Evolutionary conservation across 345 rosid genomes (phyloP).

Genomic region (Cochlearia excelsa): DNA sequence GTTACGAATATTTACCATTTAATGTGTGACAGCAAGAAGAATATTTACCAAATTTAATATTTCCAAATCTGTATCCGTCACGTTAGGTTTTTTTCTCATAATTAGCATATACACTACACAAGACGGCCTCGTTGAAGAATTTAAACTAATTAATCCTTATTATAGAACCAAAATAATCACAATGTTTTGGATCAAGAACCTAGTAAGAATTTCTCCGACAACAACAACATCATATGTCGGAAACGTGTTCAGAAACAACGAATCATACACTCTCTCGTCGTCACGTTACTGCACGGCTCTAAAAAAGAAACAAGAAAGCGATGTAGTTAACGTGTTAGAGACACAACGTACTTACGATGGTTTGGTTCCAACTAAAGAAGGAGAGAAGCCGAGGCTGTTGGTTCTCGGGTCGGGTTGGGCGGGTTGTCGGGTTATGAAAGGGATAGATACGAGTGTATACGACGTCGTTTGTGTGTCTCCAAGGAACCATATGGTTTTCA

Average conservation of each 20-base stretch:
- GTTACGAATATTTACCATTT: too few species aligned
- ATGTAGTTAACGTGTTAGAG: constrained; percentile 31
- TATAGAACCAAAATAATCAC: too few species aligned
- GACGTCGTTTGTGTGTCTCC: constrained; percentile 94
- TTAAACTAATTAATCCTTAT: too few species aligned
- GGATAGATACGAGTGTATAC: constrained; percentile 61
- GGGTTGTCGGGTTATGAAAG: constrained; percentile 85
- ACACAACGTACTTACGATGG: constrained; percentile 26
- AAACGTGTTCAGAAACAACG: constrained; percentile 37
- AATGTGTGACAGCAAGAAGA: too few species aligned
- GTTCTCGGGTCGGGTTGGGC: constrained; percentile 97
- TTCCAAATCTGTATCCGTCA: too few species aligned
- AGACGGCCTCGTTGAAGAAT: too few species aligned
- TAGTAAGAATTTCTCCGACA: constrained; percentile 31
- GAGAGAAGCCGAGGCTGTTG: constrained; percentile 77
- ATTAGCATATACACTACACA: too few species aligned
- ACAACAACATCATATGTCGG: constrained; percentile 23
- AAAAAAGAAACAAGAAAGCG: constrained; percentile 24
- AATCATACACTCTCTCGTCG: constrained; percentile 34
- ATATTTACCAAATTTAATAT: too few species aligned
- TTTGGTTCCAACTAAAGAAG: constrained; percentile 60
- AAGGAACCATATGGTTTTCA: constrained; percentile 91
- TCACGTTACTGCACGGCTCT: constrained; percentile 45
- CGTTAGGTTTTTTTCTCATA: too few species aligned
- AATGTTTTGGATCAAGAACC: constrained; percentile 50